Evolutionary conservation across 768 basidiomycete species (phyloP).

Genomic region (Psilocybe azurescens): DNA sequence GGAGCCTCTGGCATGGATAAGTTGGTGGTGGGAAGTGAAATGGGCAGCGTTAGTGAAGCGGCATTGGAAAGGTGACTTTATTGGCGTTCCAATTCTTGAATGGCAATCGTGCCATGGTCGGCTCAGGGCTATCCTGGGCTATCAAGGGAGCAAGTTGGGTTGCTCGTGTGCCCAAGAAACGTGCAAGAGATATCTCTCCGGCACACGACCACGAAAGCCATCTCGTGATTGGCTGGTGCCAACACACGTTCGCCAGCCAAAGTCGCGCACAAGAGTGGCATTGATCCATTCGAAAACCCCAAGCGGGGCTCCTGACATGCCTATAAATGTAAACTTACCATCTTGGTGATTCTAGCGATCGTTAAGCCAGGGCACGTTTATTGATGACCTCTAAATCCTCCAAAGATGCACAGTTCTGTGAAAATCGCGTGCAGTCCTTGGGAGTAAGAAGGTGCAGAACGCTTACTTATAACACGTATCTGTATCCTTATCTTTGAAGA

Average conservation of each 20-base stretch:
- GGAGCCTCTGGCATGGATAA: constrained; percentile 20
- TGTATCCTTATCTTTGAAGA: no score
- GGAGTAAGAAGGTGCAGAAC: neutral
- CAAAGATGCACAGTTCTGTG: constrained; percentile 7
- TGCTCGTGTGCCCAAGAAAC: constrained; percentile 41
- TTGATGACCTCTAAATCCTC: neutral
- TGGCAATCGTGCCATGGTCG: constrained; percentile 8
- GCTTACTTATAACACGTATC: no score
- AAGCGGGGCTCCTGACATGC: constrained; percentile 6
- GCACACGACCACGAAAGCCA: constrained; percentile 35
- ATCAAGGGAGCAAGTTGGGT: neutral
- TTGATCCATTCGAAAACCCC: neutral
- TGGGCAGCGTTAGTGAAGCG: neutral
- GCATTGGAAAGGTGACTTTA: constrained; percentile 3
- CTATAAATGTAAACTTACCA: constrained; percentile 1
- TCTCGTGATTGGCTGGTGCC: constrained; percentile 31
- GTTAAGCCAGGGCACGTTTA: constrained; percentile 13
- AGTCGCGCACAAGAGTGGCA: constrained; percentile 1
- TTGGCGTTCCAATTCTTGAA: neutral
- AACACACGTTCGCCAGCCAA: constrained; percentile 35
- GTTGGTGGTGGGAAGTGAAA: neutral
- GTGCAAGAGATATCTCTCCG: constrained; percentile 21
- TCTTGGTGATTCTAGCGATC: neutral
- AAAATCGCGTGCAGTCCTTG: neutral
- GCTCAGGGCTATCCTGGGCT: neutral